A percentile compares a stretch with the other conserved stretches of the same genome.
These are phyloP conservation scores for Dovyalis caffra DNA, from an alignment of 345 rosid genomes.

Conservation along the genomic window DNA sequence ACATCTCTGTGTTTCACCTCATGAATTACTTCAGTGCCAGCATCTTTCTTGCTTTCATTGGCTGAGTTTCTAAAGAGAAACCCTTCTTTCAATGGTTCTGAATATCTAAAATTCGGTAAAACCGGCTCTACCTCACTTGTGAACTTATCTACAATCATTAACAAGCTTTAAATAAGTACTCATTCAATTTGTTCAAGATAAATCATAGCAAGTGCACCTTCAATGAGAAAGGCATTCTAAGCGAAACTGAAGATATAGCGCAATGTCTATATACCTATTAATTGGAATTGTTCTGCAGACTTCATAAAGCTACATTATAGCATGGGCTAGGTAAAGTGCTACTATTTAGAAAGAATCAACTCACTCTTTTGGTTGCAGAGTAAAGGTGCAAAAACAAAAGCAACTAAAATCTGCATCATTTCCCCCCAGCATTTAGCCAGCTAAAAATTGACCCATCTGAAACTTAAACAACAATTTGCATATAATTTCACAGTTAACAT, in stretches of 20 bases:
- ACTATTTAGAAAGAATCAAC: no score
- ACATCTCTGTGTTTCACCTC: conserved; percentile 62
- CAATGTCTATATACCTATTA: no score
- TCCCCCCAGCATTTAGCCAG: no score
- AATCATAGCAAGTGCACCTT: conserved; percentile 2
- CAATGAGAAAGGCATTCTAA: not conserved
- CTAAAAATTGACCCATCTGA: no score
- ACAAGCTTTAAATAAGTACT: conserved; percentile 15
- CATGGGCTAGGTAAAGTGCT: not conserved
- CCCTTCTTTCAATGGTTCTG: conserved; percentile 68
- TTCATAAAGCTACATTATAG: not conserved
- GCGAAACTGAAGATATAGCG: not conserved
- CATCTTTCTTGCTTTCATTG: conserved; percentile 46
- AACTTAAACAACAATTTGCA: not conserved
- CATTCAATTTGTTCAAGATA: not conserved
- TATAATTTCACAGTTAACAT: not conserved
- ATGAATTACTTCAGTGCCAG: conserved; percentile 42
- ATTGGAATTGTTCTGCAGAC: not conserved
- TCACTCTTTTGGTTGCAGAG: not conserved
- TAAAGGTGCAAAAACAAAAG: not conserved
- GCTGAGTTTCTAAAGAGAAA: conserved; percentile 62
- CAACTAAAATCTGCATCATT: not conserved
- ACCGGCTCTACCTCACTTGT: conserved; percentile 59
- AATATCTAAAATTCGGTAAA: conserved; percentile 47
- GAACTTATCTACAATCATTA: conserved; percentile 61